These are phyloP conservation scores for Conticribra guillardii DNA, from an alignment of 108 stramenopile species.

Conservation along the genomic window DNA sequence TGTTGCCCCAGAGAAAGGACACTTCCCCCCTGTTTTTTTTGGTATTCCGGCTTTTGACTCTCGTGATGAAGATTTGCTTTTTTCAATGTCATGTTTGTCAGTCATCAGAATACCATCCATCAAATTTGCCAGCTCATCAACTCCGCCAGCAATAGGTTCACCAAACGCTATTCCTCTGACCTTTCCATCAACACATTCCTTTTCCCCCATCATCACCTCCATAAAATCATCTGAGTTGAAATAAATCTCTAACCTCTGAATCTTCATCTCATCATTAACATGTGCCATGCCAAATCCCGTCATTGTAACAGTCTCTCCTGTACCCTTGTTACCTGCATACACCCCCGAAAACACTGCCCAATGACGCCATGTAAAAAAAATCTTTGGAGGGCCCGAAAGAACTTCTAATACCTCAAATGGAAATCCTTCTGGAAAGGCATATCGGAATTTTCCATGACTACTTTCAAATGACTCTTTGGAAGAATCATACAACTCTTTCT, in stretches of 20 bases:
- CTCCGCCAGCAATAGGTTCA: conserved; percentile 21
- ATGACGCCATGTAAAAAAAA: conserved; percentile 62
- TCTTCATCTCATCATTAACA: conserved; percentile 50
- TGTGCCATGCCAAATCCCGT: conserved; percentile 54
- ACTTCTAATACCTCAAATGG: conserved; percentile 63
- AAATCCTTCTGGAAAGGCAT: conserved; percentile 58
- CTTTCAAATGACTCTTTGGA: conserved; percentile 44
- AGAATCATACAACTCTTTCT: conserved; percentile 43
- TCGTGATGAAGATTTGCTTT: no score
- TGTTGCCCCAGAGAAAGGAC: no score
- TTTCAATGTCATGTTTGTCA: not conserved
- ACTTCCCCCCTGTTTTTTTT: no score
- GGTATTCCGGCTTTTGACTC: no score
- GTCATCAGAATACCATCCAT: conserved; percentile 8
- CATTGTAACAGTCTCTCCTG: conserved; percentile 60
- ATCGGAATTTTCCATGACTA: conserved; percentile 53
- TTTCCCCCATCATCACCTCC: conserved; percentile 44
- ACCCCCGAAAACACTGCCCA: conserved; percentile 58
- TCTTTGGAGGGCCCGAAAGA: conserved; percentile 53
- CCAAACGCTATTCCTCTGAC: conserved; percentile 12
- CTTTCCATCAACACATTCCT: conserved; percentile 5
- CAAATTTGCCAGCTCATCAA: conserved; percentile 8
- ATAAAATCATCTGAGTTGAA: conserved; percentile 49
- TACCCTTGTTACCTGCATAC: conserved; percentile 49
- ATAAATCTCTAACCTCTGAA: conserved; percentile 44